Evolutionary conservation across 2,329 filamentous ascomycete species (phyloP).

Genomic region (Nothophaeocryptopus gaeumannii): DNA sequence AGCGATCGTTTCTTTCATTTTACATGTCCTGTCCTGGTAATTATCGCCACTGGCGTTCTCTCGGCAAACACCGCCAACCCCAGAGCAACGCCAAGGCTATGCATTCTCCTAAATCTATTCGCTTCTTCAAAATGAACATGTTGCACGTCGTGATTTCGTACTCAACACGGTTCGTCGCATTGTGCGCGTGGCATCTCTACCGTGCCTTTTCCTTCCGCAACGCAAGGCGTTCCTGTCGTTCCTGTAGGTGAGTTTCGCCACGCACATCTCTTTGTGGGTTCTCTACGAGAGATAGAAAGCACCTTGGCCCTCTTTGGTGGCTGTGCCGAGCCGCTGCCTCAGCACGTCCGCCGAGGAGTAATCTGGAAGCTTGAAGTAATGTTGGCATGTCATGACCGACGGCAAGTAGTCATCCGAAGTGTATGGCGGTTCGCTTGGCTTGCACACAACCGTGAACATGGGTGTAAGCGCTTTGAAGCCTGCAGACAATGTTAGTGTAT

Average conservation of each 20-base stretch:
- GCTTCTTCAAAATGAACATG: not conserved
- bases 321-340: slow-evolving; percentile 73
- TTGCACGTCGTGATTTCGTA: not conserved
- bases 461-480: slow-evolving; percentile 96
- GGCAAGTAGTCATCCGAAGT: slow-evolving; percentile 97
- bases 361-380: slow-evolving; percentile 96
- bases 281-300: slow-evolving; percentile 75
- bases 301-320: slow-evolving; percentile 92
- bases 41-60: too few relatives aligned
- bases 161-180: not conserved
- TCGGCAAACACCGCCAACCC: too few relatives aligned
- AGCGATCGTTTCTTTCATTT: too few relatives aligned
- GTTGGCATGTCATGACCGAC: slow-evolving; percentile 99
- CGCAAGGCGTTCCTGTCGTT: not conserved
- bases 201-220: not conserved
- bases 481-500: slow-evolving; percentile 40
- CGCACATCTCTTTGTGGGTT: not conserved
- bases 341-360: slow-evolving; percentile 78
- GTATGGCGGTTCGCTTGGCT: slow-evolving; percentile 92
- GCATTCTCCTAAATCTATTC: slow-evolving; percentile 1
- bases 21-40: too few relatives aligned
- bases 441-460: slow-evolving; percentile 99
- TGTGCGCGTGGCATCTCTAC: not conserved
- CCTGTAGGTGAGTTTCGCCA: too few relatives aligned
- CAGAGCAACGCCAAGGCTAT: not conserved